Conservation (phyloP, 495 filamentous ascomycete genomes). For the Penicillium roqueforti region DNA sequence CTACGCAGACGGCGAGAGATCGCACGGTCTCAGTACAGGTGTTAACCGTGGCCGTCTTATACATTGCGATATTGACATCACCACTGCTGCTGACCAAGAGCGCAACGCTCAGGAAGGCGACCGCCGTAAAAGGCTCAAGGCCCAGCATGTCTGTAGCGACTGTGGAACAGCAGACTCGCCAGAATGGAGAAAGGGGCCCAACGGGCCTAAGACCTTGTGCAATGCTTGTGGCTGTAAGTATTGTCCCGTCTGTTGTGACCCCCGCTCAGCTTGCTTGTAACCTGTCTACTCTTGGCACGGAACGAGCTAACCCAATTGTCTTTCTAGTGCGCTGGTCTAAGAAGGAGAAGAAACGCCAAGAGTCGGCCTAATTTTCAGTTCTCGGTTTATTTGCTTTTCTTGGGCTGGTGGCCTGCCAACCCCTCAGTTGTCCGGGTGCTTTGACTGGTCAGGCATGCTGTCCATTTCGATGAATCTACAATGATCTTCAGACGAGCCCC, state of each 20-base stretch:
- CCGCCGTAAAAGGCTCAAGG: constrained; percentile 89
- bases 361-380: constrained; percentile 12
- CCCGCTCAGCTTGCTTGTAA: background rate
- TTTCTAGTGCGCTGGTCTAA: constrained; percentile 66
- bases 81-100: constrained; percentile 66
- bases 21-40: constrained; percentile 83
- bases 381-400: background rate
- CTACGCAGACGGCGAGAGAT: constrained; percentile 86
- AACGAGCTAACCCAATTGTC: background rate
- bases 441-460: background rate
- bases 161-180: constrained; percentile 93
- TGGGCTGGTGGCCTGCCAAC: no score
- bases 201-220: constrained; percentile 91
- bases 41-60: constrained; percentile 73
- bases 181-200: constrained; percentile 94
- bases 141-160: constrained; percentile 95
- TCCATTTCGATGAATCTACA: background rate
- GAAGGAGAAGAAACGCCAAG: constrained; percentile 64
- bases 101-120: constrained; percentile 53
- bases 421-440: background rate
- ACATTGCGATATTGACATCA: constrained; percentile 80
- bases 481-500: background rate
- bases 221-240: constrained; percentile 87
- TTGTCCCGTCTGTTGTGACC: background rate
- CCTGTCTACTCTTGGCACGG: background rate